phyloP scores from a whole-genome alignment of 768 basidiomycete species.

The Mycena galopus region DNA sequence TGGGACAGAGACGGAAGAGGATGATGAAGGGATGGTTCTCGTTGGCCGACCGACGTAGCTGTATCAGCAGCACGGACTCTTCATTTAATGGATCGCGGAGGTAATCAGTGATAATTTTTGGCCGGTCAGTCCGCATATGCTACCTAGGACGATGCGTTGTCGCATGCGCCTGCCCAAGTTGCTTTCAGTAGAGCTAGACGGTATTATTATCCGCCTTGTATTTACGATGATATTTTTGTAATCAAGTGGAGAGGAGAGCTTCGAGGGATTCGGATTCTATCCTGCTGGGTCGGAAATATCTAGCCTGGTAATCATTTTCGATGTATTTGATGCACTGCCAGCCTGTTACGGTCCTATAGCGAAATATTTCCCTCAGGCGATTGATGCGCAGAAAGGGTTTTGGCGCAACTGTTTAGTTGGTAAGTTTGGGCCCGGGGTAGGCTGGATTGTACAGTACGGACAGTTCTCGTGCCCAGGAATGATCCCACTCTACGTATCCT shows the following conservation, averaged over 20 bases:
- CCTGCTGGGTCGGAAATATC: not conserved
- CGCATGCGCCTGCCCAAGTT: not conserved
- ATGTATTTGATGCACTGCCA: too few relatives aligned
- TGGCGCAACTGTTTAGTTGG: too few relatives aligned
- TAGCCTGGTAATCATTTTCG: too few relatives aligned
- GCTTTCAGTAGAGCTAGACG: conserved; percentile 17
- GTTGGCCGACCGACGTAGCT: conserved; percentile 69
- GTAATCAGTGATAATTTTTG: not conserved
- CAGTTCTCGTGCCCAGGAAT: too few relatives aligned
- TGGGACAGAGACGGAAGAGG: conserved; percentile 83
- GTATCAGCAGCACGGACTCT: not conserved
- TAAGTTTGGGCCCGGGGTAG: too few relatives aligned
- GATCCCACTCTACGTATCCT: too few relatives aligned
- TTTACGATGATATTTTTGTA: not conserved
- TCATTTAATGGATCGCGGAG: conserved; percentile 4
- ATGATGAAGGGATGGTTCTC: conserved; percentile 88
- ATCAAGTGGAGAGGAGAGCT: not conserved
- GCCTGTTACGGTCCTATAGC: too few relatives aligned
- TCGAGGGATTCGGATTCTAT: not conserved
- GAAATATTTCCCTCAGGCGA: too few relatives aligned
- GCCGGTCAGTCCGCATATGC: not conserved
- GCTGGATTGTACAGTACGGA: too few relatives aligned
- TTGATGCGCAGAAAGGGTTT: too few relatives aligned
- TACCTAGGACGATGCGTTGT: not conserved
- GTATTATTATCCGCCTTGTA: conserved; percentile 4